Percentiles rank a stretch among this genome's conserved stretches.
Conservation (phyloP, 164 flowering plant genomes). For the Magnolia sinica region DNA sequence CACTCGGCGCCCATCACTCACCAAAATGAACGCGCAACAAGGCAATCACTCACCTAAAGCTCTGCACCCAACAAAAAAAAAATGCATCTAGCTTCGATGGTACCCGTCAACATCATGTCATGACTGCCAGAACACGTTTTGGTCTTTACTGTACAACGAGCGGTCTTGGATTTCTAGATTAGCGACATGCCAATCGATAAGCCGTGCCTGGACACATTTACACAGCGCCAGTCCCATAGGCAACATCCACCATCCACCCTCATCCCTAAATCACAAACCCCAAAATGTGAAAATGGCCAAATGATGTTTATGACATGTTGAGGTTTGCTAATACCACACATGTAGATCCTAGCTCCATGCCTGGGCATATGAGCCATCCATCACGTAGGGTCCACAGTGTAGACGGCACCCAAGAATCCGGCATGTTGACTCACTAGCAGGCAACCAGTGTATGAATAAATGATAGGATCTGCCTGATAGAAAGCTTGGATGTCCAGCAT, state of each 20-base stretch:
- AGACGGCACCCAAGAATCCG: too few relatives aligned
- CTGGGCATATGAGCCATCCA: too few relatives aligned
- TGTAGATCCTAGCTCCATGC: too few relatives aligned
- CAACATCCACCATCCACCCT: constrained; percentile 97
- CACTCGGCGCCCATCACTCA: constrained; percentile 3
- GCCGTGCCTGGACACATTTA: constrained; percentile 84
- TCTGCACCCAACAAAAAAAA: not conserved
- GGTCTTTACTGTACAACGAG: constrained; percentile 85
- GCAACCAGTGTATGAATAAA: too few relatives aligned
- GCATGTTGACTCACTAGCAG: too few relatives aligned
- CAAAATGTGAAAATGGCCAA: not conserved
- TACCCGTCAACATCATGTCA: constrained; percentile 27
- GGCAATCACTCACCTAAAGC: not conserved
- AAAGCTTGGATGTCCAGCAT: too few relatives aligned
- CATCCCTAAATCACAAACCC: constrained; percentile 66
- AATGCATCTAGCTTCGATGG: constrained; percentile 3
- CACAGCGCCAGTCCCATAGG: constrained; percentile 81
- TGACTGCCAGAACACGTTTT: constrained; percentile 89
- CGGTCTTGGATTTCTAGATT: constrained; percentile 99
- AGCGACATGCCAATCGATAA: constrained; percentile 91
- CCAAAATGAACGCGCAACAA: not conserved
- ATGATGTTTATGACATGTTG: too few relatives aligned
- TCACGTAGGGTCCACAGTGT: too few relatives aligned
- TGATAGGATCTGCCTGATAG: too few relatives aligned
- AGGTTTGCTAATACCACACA: too few relatives aligned